phyloP scores from a whole-genome alignment of 805 yeast genomes.

The Saturnispora dispora region DNA sequence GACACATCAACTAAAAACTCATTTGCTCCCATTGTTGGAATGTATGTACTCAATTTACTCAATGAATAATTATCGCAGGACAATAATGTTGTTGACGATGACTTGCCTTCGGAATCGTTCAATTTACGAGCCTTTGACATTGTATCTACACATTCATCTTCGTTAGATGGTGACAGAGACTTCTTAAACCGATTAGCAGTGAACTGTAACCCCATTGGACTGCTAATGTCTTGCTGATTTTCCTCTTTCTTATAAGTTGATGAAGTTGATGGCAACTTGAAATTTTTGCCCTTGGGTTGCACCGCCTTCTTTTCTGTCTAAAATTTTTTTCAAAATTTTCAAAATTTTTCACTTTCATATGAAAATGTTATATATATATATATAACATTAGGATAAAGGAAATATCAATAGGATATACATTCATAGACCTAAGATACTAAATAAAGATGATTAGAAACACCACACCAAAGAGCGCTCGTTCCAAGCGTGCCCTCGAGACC shows the following conservation, averaged over 20 bases:
- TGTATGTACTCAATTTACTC: constrained; percentile 23
- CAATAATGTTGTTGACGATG: not conserved
- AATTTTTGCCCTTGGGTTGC: not conserved
- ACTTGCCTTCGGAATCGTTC: not conserved
- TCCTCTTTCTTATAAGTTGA: not conserved
- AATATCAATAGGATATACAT: too few relatives aligned
- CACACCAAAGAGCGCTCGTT: constrained; percentile 90
- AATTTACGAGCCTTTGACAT: not conserved
- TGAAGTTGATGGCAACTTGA: not conserved
- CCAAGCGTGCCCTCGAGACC: constrained; percentile 87
- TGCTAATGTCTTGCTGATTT: not conserved
- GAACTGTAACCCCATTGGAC: not conserved
- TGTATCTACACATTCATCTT: not conserved
- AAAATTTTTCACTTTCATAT: not conserved
- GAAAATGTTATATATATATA: too few relatives aligned
- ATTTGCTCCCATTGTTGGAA: constrained; percentile 36
- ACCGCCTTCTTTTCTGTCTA: not conserved
- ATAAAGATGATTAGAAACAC: constrained; percentile 36
- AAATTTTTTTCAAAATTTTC: not conserved
- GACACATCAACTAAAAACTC: constrained; percentile 16
- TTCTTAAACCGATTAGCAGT: constrained; percentile 8
- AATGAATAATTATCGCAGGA: not conserved
- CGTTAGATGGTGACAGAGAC: not conserved
- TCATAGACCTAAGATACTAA: not conserved
- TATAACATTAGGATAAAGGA: not conserved